Conservation (phyloP, 495 filamentous ascomycete genomes). For the Acidomyces sp. region DNA sequence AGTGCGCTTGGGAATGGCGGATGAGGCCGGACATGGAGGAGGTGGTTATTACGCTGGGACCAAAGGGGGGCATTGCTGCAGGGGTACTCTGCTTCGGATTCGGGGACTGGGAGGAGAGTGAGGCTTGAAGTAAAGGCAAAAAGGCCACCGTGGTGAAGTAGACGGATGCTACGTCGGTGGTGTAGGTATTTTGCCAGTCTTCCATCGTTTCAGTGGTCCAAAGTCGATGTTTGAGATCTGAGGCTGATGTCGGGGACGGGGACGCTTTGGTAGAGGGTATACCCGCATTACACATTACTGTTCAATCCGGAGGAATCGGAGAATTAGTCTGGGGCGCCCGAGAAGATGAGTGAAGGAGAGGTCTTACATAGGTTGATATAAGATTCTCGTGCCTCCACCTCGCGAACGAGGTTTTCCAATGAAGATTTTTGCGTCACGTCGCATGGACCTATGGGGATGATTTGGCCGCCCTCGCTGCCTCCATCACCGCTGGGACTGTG, state of each 20-base stretch:
- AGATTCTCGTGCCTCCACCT: conserved; percentile 28
- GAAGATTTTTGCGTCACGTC: conserved; percentile 33
- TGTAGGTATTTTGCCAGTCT: conserved; percentile 30
- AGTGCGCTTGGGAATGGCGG: conserved; percentile 32
- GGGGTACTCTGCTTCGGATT: too few relatives aligned
- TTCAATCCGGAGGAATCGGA: too few relatives aligned
- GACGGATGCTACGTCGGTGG: conserved; percentile 30
- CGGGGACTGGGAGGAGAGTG: too few relatives aligned
- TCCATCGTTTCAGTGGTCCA: conserved; percentile 32
- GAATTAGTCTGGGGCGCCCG: too few relatives aligned
- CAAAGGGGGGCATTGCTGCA: conserved; percentile 24
- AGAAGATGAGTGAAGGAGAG: too few relatives aligned
- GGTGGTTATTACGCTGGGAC: conserved; percentile 33
- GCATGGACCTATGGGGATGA: conserved; percentile 32
- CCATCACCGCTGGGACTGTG: conserved; percentile 22
- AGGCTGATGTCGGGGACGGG: conserved; percentile 24
- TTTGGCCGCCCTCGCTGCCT: conserved; percentile 22
- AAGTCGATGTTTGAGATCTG: conserved; percentile 27
- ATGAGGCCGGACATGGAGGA: conserved; percentile 33
- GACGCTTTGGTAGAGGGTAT: conserved; percentile 29
- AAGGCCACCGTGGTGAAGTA: conserved; percentile 35
- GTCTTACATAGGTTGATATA: conserved; percentile 28
- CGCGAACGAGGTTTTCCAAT: conserved; percentile 24
- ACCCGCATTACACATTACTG: conserved; percentile 29
- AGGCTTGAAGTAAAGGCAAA: conserved; percentile 32